Percentiles rank a stretch among this genome's conserved stretches.
These are phyloP conservation scores for Globisporangium barbulae DNA, from an alignment of 352 stramenopile species.

Conservation along the genomic window DNA sequence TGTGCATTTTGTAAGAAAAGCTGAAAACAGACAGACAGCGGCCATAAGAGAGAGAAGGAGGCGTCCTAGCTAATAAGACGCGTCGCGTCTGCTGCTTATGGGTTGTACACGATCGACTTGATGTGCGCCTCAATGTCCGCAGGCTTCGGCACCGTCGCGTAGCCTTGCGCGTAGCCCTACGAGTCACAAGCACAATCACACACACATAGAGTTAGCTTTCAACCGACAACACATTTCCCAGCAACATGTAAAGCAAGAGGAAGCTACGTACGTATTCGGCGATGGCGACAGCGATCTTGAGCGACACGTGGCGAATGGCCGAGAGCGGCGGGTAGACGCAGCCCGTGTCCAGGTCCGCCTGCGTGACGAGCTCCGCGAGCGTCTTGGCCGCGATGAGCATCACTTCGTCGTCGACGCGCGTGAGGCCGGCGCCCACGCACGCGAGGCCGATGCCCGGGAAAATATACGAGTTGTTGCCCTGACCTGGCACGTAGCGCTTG, in stretches of 20 bases:
- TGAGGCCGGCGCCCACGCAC: slow-evolving; percentile 83
- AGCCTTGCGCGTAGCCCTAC: slow-evolving; percentile 58
- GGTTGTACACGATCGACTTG: slow-evolving; percentile 67
- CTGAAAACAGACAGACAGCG: background rate
- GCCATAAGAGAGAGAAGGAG: slow-evolving; percentile 5
- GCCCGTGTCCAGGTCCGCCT: slow-evolving; percentile 88
- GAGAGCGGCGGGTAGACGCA: slow-evolving; percentile 93
- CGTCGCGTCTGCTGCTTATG: slow-evolving; percentile 28
- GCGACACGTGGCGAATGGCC: slow-evolving; percentile 91
- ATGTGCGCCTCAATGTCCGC: slow-evolving; percentile 52
- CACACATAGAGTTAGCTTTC: background rate
- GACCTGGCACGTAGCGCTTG: slow-evolving; percentile 77
- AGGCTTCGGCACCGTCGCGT: slow-evolving; percentile 49
- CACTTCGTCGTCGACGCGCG: slow-evolving; percentile 75
- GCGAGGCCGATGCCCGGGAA: slow-evolving; percentile 96
- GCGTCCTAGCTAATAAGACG: background rate
- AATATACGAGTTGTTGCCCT: slow-evolving; percentile 97
- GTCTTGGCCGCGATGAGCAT: slow-evolving; percentile 83
- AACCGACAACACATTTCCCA: background rate
- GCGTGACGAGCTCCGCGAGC: slow-evolving; percentile 68
- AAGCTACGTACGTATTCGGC: slow-evolving; percentile 42
- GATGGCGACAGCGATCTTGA: slow-evolving; percentile 91
- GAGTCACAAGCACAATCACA: background rate
- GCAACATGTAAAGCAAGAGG: background rate
- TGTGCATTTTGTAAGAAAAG: slow-evolving; percentile 8